phyloP scores from a whole-genome alignment of 139 green algal species.

The Micromonas commoda region DNA sequence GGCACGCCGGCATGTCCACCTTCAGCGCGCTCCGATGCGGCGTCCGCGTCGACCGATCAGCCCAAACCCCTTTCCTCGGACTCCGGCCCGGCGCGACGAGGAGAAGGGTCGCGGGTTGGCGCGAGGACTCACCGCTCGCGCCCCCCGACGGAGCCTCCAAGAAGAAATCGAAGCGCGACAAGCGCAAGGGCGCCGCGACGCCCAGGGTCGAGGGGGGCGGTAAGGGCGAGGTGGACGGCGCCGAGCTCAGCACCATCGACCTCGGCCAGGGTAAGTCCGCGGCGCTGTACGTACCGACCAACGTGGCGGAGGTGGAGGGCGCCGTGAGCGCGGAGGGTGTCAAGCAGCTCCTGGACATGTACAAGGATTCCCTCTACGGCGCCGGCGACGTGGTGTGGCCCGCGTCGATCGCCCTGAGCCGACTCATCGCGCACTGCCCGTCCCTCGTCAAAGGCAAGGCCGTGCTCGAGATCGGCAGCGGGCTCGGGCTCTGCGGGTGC shows the following conservation, averaged over 20 bases:
- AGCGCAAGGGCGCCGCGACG: neutral
- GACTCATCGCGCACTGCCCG: constrained; percentile 1
- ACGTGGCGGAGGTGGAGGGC: neutral
- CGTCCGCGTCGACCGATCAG: too few relatives aligned
- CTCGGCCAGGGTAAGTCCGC: neutral
- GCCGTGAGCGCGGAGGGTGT: neutral
- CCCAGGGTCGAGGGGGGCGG: neutral
- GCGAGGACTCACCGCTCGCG: too few relatives aligned
- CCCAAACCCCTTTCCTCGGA: too few relatives aligned
- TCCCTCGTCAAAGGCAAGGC: neutral
- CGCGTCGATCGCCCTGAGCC: neutral
- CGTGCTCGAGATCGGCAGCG: neutral
- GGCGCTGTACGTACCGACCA: neutral
- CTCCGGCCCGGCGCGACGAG: too few relatives aligned
- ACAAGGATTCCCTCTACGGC: neutral
- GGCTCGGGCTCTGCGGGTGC: neutral
- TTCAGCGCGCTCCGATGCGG: too few relatives aligned
- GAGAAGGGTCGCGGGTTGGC: too few relatives aligned
- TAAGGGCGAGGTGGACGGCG: neutral
- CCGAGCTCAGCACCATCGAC: neutral
- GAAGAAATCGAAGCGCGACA: neutral
- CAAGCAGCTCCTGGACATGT: neutral
- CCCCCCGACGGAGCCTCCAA: neutral
- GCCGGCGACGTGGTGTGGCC: constrained; percentile 9
- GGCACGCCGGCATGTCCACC: too few relatives aligned